These are phyloP conservation scores for Canariomyces notabilis DNA, from an alignment of 2,329 filamentous ascomycete species.

Conservation along the genomic window DNA sequence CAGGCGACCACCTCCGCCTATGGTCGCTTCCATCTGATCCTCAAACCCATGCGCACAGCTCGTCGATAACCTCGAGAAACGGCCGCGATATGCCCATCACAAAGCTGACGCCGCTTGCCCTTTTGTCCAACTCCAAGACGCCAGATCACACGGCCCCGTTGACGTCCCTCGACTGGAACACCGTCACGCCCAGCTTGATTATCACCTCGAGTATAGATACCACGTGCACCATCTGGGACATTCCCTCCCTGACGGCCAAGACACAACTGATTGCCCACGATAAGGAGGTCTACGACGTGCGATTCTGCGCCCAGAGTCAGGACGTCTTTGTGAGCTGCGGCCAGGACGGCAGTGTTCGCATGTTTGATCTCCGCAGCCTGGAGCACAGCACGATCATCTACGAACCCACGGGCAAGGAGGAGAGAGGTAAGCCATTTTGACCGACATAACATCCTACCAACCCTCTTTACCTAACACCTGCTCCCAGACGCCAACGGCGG, in stretches of 20 bases:
- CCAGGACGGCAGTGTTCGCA: constrained; percentile 93
- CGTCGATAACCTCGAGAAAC: constrained; percentile 59
- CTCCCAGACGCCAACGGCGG: constrained; percentile 50
- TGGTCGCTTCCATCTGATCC: constrained; percentile 81
- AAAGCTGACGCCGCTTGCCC: constrained; percentile 86
- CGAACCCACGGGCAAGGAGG: constrained; percentile 85
- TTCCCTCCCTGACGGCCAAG: constrained; percentile 94
- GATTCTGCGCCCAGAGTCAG: constrained; percentile 97
- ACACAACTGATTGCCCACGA: constrained; percentile 98
- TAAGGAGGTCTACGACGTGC: constrained; percentile 97
- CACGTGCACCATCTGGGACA: constrained; percentile 99
- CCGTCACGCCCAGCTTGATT: constrained; percentile 90
- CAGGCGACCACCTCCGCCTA: constrained; percentile 85
- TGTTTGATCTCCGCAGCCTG: constrained; percentile 95
- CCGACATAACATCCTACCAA: neutral
- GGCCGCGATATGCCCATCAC: constrained; percentile 53
- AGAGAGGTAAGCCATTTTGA: constrained; percentile 50
- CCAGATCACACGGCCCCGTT: constrained; percentile 96
- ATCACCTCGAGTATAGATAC: constrained; percentile 99
- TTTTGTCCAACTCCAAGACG: constrained; percentile 96
- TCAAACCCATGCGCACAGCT: constrained; percentile 55
- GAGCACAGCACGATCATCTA: constrained; percentile 99
- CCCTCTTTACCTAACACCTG: neutral
- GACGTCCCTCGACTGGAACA: constrained; percentile 97
- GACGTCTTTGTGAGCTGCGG: constrained; percentile 98